Evolutionary conservation across 805 yeast species (phyloP), one percentile per base, ranked within the genome.

Genomic region (Candida sanyiensis): DNA sequence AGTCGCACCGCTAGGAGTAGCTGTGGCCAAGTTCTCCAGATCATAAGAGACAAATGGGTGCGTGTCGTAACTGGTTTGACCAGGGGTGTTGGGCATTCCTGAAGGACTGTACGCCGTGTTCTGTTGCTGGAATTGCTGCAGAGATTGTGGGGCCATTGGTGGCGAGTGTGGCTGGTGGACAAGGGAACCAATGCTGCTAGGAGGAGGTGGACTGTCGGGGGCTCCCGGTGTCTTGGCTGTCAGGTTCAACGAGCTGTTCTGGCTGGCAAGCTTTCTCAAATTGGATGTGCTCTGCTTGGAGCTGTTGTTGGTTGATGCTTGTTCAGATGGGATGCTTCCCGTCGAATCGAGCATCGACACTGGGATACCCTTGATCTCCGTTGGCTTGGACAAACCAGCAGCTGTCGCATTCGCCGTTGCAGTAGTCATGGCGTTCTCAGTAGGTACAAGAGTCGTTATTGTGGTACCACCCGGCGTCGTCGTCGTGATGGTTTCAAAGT

Each of bases 381-480:
- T 63, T 11, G 80, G 76, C 42, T 61, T 67, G 26, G 77, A 57
- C 33, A 70, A 49, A 10, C 78, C 80, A 9, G 75, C 76, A 17
- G 79, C 82, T 10, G 69, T 66, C 1, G 78, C 77, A 40, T 67
- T 66, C 30, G 73, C 73, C 17, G 75, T 69, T 1, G 85, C 85
- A 40, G 72, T 74, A 22, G 63, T 63, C 63, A 84, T 69, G 0
- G 94, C 93, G 44, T 75, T 76, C 54, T 82, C 83, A 0, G 95
- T 86, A 3, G 96, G 96, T 1, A 86, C 89, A 47, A 88, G 70
- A 0, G 89, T 87, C 1, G 96, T 88, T 17, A 87, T 72, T 0
- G 96, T 85, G 0, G 96, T 88, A 39, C 97, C 97, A 49, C 85
- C 85, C 2, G 96, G 95, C 0, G 95, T 83, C 0, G 95, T 88